Percentiles rank a stretch among this genome's conserved stretches.
These are phyloP conservation scores for Ailanthus altissimus DNA, from an alignment of 345 rosid genomes.

Conservation along the genomic window DNA sequence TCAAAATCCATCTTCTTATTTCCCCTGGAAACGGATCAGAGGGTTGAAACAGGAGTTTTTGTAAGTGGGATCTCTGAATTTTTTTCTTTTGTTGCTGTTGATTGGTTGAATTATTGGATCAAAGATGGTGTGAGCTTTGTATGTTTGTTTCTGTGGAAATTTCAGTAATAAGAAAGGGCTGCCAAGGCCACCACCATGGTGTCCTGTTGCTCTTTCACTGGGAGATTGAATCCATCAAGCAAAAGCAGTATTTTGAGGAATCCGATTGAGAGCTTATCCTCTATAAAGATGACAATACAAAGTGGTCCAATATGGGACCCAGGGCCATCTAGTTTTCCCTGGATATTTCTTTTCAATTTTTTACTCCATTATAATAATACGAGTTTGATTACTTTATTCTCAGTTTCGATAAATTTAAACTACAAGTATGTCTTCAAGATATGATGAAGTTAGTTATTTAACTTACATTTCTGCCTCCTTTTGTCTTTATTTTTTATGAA, in stretches of 20 bases:
- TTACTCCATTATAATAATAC: not conserved
- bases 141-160: constrained; percentile 31
- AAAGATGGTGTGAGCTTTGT: constrained; percentile 26
- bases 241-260: constrained; percentile 5
- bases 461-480: too few relatives aligned
- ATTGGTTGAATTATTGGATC: constrained; percentile 33
- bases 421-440: not conserved
- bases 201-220: constrained; percentile 34
- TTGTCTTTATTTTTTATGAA: too few relatives aligned
- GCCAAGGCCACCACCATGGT: constrained; percentile 36
- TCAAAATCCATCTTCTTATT: constrained; percentile 65
- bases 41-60: not conserved
- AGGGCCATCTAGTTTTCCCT: constrained; percentile 16
- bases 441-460: too few relatives aligned
- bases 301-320: constrained; percentile 40
- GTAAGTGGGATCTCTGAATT: not conserved
- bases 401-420: not conserved
- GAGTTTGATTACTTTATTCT: constrained; percentile 2
- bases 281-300: constrained; percentile 24
- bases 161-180: constrained; percentile 1
- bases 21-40: constrained; percentile 13
- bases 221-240: constrained; percentile 15
- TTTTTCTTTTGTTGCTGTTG: not conserved
- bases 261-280: constrained; percentile 37
- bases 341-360: constrained; percentile 30